Base-by-base conservation (phyloP, 169 alveolate species). In the Plasmodium falciparum region DNA sequence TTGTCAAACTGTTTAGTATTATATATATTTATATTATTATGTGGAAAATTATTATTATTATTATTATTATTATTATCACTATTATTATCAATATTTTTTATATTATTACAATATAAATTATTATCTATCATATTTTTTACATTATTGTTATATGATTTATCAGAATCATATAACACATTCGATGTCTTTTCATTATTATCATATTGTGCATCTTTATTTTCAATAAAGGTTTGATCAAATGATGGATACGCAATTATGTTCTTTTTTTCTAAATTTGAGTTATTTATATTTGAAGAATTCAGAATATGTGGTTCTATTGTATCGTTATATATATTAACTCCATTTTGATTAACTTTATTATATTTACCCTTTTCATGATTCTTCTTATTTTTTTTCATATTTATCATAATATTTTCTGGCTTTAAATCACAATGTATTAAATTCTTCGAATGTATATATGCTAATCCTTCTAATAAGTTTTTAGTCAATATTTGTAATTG, bases 351-450 rank as follows among this genome's bases (percentile, higher is more conserved):
- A 73, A 33, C 43, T 7, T 67, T 80, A 39, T 39, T 3, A 39
- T 39, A 5, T 50, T 67, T 59, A 7, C 13, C 22, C 45, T 9
- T 61, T 54, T 70, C 54, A 33, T 15, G 6, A 20, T 13, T 49
- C 49, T 39, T 70, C 56, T 86, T 86, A 17, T 58, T 50, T 56
- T 52, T 70, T 43, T 71, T 86, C 88, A 86, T 86, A 73, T 59
- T 86, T 12, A 86, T 86, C 92, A 86, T 86, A 62, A 98, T 95
- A 95, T 98, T 98, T 74, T 98, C 99, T 26, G 99, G 99, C 74
- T 98, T 98, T 85, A 98, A 93, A 95, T 98, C 99, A 69, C 99
- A 91, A 93, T 98, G 99, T 56, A 97, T 95, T 56, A 98, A 96
- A 71, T 97, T 97, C 76, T 95, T 97, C 6, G 96, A 88, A 92